These are phyloP conservation scores for Teratosphaeria destructans DNA, from an alignment of 2,329 filamentous ascomycete genomes.

Conservation along the genomic window DNA sequence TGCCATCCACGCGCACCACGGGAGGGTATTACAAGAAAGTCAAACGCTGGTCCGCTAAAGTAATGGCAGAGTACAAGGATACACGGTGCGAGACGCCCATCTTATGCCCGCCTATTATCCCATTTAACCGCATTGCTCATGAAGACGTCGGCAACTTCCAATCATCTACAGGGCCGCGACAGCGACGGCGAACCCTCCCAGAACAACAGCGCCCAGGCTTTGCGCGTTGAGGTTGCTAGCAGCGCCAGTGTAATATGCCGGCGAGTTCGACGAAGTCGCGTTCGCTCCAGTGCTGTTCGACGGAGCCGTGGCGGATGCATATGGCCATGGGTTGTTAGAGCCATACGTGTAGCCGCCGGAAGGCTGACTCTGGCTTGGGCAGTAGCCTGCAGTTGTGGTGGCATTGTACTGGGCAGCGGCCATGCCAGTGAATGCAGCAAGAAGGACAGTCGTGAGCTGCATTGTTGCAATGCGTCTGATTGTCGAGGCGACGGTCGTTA, in stretches of 20 bases:
- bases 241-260: background rate
- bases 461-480: background rate
- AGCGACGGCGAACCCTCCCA: background rate
- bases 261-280: background rate
- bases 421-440: background rate
- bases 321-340: constrained; percentile 1
- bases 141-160: background rate
- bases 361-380: background rate
- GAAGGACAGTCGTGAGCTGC: background rate
- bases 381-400: background rate
- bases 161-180: background rate
- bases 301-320: background rate
- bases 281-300: background rate
- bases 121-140: background rate
- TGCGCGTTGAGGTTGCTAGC: background rate
- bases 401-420: background rate
- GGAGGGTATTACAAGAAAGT: background rate
- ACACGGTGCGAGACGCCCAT: background rate
- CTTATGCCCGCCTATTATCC: background rate
- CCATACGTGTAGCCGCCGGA: constrained; percentile 2
- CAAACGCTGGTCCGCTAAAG: background rate
- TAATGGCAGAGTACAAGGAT: background rate
- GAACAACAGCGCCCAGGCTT: background rate
- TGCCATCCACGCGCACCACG: no score
- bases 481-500: background rate